A percentile compares a stretch with the other conserved stretches of the same genome.
These are phyloP conservation scores for Draba incana DNA, from an alignment of 345 rosid genomes.

Conservation along the genomic window DNA sequence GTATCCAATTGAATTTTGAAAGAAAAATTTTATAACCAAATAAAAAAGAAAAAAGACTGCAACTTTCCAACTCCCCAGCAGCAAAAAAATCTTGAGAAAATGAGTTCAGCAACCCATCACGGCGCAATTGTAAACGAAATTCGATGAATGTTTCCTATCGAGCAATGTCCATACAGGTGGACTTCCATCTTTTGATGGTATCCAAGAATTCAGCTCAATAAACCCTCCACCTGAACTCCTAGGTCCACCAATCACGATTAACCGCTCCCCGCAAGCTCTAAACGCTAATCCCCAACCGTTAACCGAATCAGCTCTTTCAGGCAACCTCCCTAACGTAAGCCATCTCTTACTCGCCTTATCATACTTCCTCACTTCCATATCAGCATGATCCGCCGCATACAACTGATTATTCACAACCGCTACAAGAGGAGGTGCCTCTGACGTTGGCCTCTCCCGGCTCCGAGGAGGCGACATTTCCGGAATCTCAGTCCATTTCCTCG, in stretches of 20 bases:
- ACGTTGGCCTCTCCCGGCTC: constrained; percentile 41
- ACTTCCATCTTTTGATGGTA: constrained; percentile 55
- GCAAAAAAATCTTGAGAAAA: constrained; percentile 13
- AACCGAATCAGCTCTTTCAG: constrained; percentile 55
- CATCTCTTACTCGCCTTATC: constrained; percentile 60
- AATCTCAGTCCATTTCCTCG: constrained; percentile 60
- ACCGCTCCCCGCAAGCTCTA: constrained; percentile 69
- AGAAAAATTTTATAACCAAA: constrained; percentile 18
- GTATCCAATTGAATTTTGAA: constrained; percentile 33
- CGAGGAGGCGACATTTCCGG: constrained; percentile 65
- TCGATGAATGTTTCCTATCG: constrained; percentile 50
- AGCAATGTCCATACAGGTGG: constrained; percentile 70
- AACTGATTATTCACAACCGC: constrained; percentile 76
- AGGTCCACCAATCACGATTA: constrained; percentile 70
- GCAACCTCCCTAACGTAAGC: constrained; percentile 62
- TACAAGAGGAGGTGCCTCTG: constrained; percentile 75
- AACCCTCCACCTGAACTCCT: constrained; percentile 50
- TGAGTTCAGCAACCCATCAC: constrained; percentile 82
- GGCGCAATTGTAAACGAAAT: constrained; percentile 79
- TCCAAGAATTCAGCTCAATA: constrained; percentile 77
- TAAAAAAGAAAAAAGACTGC: constrained; percentile 21
- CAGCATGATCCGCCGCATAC: constrained; percentile 69
- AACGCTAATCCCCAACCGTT: constrained; percentile 95
- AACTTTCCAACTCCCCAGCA: constrained; percentile 17
- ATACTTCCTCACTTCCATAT: constrained; percentile 59